Percentiles rank a stretch among this genome's conserved stretches.
These are phyloP conservation scores for Eucalyptus regnans DNA, from an alignment of 345 rosid genomes.

Conservation along the genomic window DNA sequence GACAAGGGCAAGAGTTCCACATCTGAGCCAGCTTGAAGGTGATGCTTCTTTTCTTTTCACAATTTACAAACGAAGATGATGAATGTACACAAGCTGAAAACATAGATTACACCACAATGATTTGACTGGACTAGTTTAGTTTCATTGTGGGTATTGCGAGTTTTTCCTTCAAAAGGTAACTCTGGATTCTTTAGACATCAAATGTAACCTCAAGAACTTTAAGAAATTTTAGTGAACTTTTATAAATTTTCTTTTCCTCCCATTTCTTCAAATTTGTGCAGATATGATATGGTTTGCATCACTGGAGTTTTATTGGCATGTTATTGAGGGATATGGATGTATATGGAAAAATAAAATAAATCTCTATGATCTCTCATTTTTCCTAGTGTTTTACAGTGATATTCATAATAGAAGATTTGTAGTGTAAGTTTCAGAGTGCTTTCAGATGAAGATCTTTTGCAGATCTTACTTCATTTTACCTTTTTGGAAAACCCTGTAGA, in stretches of 20 bases:
- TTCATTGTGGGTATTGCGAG: neutral
- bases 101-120: neutral
- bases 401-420: neutral
- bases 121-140: neutral
- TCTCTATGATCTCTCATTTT: neutral
- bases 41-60: neutral
- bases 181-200: neutral
- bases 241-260: neutral
- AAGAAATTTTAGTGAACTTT: neutral
- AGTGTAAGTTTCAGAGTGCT: neutral
- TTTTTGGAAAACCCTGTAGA: neutral
- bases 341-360: neutral
- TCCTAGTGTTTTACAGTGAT: neutral
- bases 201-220: neutral
- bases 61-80: neutral
- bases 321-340: neutral
- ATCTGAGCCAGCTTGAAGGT: neutral
- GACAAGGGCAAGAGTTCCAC: slow-evolving; percentile 39
- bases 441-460: neutral
- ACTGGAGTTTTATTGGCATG: neutral
- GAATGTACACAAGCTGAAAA: neutral
- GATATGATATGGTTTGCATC: neutral
- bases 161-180: neutral
- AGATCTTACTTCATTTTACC: neutral
- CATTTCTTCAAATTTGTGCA: neutral